Evolutionary conservation across 2,329 filamentous ascomycete species (phyloP).

Genomic region (Colletotrichum limetticola): DNA sequence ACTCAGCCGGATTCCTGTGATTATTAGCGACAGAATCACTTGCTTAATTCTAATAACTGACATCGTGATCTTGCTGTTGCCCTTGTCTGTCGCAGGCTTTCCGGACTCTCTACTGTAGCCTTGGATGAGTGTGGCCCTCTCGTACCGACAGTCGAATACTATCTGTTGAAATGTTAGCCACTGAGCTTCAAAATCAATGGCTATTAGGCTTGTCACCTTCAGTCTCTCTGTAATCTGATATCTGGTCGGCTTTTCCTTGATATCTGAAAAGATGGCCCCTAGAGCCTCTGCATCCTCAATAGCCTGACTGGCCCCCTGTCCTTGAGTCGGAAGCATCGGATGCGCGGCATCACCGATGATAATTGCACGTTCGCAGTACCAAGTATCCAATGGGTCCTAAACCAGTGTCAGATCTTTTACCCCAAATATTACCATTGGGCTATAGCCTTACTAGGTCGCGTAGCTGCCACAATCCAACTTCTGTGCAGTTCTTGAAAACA

Average conservation of each 20-base stretch:
- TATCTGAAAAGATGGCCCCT: conserved; percentile 42
- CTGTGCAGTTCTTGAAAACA: conserved; percentile 43
- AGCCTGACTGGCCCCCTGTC: conserved; percentile 53
- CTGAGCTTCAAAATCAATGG: neutral
- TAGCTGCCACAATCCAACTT: conserved; percentile 55
- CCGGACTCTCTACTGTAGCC: conserved; percentile 54
- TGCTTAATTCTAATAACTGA: neutral
- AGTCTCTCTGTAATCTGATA: conserved; percentile 40
- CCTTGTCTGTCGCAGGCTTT: conserved; percentile 47
- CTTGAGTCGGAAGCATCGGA: conserved; percentile 51
- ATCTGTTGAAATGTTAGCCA: neutral
- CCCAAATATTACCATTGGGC: neutral
- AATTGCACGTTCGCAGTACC: conserved; percentile 39
- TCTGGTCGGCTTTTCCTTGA: conserved; percentile 27
- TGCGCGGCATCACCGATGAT: conserved; percentile 40
- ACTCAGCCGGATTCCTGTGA: conserved; percentile 49
- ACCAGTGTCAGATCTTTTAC: neutral
- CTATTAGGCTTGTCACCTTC: neutral
- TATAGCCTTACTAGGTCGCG: conserved; percentile 45
- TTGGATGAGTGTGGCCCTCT: conserved; percentile 53
- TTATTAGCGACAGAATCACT: conserved; percentile 29
- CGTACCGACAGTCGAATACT: conserved; percentile 44
- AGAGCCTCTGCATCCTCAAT: conserved; percentile 54
- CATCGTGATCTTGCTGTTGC: conserved; percentile 19
- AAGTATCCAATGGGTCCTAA: conserved; percentile 49